Conservation (phyloP, 1,284 basidiomycete genomes). For the Leucoagaricus sp. region DNA sequence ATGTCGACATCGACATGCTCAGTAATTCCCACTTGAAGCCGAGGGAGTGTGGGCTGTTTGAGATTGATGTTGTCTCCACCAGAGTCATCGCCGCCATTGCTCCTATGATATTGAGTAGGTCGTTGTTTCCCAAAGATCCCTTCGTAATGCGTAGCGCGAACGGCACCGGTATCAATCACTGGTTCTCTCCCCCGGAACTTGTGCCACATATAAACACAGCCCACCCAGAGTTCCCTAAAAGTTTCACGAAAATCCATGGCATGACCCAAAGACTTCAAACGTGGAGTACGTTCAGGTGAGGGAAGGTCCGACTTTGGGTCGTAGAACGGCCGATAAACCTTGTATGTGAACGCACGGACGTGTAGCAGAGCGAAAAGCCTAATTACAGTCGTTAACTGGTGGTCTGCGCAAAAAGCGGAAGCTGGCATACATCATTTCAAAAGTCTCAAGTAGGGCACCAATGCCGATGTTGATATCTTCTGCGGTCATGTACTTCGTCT, state of each 20-base stretch:
- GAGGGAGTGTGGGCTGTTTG: conserved; percentile 22
- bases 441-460: conserved; percentile 66
- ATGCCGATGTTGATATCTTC: conserved; percentile 77
- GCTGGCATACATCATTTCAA: conserved; percentile 71
- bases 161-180: conserved; percentile 47
- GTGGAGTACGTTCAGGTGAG: conserved; percentile 43
- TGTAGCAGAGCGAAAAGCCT: conserved; percentile 73
- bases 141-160: conserved; percentile 50
- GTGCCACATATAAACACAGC: conserved; percentile 55
- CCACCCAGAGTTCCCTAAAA: conserved; percentile 56
- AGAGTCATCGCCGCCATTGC: conserved; percentile 3
- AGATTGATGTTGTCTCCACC: conserved; percentile 14
- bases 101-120: conserved; percentile 20
- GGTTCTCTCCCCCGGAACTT: conserved; percentile 49
- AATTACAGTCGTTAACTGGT: conserved; percentile 10
- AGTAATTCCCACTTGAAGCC: conserved; percentile 32
- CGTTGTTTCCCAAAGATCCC: conserved; percentile 48
- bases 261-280: conserved; percentile 56
- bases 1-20: conserved; percentile 41
- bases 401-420: neutral
- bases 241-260: conserved; percentile 72
- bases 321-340: conserved; percentile 49
- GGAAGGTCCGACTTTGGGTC: conserved; percentile 29
- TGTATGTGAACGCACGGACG: conserved; percentile 75
- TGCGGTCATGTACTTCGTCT: conserved; percentile 71